phyloP scores from a whole-genome alignment of 495 filamentous ascomycete genomes.

The Annulohypoxylon stygium region DNA sequence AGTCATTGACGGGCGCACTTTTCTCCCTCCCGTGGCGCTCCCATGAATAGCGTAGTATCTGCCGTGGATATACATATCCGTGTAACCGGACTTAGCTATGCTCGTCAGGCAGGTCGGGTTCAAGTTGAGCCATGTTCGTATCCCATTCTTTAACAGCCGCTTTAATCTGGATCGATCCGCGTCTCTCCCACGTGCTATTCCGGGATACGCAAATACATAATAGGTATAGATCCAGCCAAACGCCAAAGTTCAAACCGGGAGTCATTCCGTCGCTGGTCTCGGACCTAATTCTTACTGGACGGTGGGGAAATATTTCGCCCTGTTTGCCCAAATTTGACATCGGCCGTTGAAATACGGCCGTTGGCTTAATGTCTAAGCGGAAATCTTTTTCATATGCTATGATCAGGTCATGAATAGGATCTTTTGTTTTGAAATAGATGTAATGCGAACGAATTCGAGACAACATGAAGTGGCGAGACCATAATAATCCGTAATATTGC shows the following conservation, averaged over 20 bases:
- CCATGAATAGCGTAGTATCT: neutral
- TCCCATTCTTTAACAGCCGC: neutral
- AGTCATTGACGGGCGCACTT: neutral
- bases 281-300: constrained; percentile 4
- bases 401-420: neutral
- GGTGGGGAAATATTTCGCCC: neutral
- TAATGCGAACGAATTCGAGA: neutral
- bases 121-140: constrained; percentile 4
- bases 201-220: constrained; percentile 1
- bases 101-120: neutral
- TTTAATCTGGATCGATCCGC: constrained; percentile 2
- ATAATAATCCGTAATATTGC: neutral
- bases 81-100: neutral
- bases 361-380: neutral
- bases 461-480: neutral
- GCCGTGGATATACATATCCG: neutral
- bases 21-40: neutral
- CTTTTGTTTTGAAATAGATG: neutral
- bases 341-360: neutral
- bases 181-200: constrained; percentile 9
- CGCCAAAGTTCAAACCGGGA: neutral
- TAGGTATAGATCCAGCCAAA: neutral
- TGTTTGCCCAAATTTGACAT: neutral
- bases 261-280: neutral
- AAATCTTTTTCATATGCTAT: neutral